A percentile compares a stretch with the other conserved stretches of the same genome.
Evolutionary conservation across 257 asterid species (phyloP).

Genomic region (Solanum lignicaule): DNA sequence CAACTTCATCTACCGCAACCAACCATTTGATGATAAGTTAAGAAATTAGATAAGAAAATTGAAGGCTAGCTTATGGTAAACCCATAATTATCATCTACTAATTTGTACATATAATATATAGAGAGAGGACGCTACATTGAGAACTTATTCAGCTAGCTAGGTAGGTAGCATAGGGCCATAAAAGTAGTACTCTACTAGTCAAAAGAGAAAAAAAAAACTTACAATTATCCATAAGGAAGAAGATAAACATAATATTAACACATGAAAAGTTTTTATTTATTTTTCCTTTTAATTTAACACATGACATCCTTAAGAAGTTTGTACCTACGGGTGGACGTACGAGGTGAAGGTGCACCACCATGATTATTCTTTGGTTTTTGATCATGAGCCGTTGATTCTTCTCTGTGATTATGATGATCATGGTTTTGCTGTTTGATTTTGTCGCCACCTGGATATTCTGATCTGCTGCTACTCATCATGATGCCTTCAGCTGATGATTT

Average conservation of each 20-base stretch:
- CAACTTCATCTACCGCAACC: background rate
- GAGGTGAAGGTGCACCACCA: conserved; percentile 22
- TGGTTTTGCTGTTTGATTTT: conserved; percentile 7
- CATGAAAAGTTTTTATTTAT: background rate
- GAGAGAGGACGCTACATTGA: background rate
- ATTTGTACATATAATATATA: background rate
- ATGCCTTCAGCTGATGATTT: background rate
- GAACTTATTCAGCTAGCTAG: background rate
- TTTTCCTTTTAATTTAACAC: conserved; percentile 19
- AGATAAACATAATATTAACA: background rate
- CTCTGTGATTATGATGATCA: background rate
- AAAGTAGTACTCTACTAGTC: background rate
- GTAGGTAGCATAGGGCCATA: background rate
- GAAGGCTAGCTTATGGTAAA: background rate
- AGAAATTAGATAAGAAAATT: background rate
- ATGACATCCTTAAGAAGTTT: conserved; percentile 54
- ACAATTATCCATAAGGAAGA: background rate
- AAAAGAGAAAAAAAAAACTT: background rate
- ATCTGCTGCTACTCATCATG: background rate
- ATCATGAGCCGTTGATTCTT: conserved; percentile 1
- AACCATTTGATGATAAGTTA: background rate
- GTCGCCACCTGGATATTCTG: conserved; percentile 18
- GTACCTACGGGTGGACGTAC: conserved; percentile 33
- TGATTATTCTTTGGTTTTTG: conserved; percentile 16
- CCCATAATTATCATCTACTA: background rate